These are phyloP conservation scores for Pseudonitzschia delicatissima DNA, from an alignment of 108 stramenopile genomes.

Conservation along the genomic window DNA sequence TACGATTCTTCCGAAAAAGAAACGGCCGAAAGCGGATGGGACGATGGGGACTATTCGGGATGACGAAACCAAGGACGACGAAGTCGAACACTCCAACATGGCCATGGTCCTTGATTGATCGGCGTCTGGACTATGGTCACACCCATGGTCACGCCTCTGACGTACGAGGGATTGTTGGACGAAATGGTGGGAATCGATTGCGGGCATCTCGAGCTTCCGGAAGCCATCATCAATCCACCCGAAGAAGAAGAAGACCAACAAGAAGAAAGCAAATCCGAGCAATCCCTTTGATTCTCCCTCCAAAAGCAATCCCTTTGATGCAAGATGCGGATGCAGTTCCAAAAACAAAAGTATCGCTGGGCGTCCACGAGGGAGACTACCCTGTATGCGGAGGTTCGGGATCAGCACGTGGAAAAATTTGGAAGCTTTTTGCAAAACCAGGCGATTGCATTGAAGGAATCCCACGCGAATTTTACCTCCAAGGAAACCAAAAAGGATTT, in stretches of 20 bases:
- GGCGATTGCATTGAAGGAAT: conserved; percentile 86
- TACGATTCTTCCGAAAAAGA: not conserved
- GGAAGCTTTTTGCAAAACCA: conserved; percentile 92
- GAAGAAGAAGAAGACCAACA: conserved; percentile 43
- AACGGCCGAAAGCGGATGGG: too few relatives aligned
- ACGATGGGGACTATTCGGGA: too few relatives aligned
- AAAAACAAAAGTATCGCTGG: conserved; percentile 42
- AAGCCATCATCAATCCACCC: conserved; percentile 52
- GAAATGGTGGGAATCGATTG: conserved; percentile 87
- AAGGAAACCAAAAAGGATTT: conserved; percentile 89
- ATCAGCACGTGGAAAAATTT: conserved; percentile 93
- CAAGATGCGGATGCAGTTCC: not conserved
- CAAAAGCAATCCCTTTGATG: conserved; percentile 5
- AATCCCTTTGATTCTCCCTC: conserved; percentile 2
- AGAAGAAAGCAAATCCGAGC: not conserved
- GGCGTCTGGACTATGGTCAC: conserved; percentile 90
- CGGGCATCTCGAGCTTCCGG: conserved; percentile 50
- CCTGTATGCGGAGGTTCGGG: conserved; percentile 89
- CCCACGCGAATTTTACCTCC: conserved; percentile 87
- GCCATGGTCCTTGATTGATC: conserved; percentile 87
- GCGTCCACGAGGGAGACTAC: conserved; percentile 87
- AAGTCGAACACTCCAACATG: conserved; percentile 26
- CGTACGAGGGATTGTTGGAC: conserved; percentile 95
- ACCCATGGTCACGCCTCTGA: conserved; percentile 92
- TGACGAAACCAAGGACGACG: conserved; percentile 25